Evolutionary conservation across 768 basidiomycete genomes (phyloP).

Genomic region (Sistotremastrum suecicum): DNA sequence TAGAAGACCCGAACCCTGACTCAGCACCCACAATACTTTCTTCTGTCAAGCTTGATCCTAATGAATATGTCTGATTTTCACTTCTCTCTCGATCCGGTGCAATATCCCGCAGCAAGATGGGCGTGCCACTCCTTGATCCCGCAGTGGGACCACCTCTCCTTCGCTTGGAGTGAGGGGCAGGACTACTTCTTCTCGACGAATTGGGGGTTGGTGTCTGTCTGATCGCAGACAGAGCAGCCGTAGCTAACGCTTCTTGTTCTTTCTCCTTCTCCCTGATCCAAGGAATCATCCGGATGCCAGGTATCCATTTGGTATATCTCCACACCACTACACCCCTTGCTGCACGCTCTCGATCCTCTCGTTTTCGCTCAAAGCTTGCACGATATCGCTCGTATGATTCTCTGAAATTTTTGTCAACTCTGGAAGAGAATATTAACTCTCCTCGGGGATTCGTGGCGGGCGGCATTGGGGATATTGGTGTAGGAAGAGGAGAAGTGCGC

Average conservation of each 20-base stretch:
- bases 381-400: slow-evolving; percentile 92
- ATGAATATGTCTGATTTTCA: too few species aligned
- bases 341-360: slow-evolving; percentile 47
- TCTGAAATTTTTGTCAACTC: slow-evolving; percentile 67
- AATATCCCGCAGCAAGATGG: too few species aligned
- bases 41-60: too few species aligned
- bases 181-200: too few species aligned
- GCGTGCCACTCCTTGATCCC: too few species aligned
- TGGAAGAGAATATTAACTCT: slow-evolving; percentile 90
- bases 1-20: too few species aligned
- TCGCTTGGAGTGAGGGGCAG: too few species aligned
- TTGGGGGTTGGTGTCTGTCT: neutral
- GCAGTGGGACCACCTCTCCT: too few species aligned
- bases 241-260: neutral
- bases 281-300: neutral
- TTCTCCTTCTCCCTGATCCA: neutral
- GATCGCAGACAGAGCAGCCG: neutral
- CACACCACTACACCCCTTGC: neutral
- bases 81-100: too few species aligned
- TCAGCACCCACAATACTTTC: too few species aligned
- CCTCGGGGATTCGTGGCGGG: slow-evolving; percentile 84
- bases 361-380: slow-evolving; percentile 64
- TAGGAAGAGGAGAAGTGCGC: slow-evolving; percentile 32
- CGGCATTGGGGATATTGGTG: slow-evolving; percentile 67
- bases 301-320: neutral